Evolutionary conservation across 495 filamentous ascomycete species (phyloP).

Genomic region (Penicillium dipodomyicola): DNA sequence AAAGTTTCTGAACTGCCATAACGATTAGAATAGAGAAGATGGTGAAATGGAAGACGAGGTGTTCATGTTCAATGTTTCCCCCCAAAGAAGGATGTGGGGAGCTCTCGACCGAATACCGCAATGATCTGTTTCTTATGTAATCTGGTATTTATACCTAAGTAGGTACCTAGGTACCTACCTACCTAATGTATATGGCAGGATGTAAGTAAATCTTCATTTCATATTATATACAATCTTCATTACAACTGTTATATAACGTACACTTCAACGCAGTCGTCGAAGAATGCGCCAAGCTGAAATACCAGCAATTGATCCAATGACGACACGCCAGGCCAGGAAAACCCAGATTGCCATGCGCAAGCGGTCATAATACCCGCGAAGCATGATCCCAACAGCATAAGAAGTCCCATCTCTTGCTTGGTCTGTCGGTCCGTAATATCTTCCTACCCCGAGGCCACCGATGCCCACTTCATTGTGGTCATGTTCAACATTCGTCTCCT

Average conservation of each 20-base stretch:
- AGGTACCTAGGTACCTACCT: too few species aligned
- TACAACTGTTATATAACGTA: conserved; percentile 9
- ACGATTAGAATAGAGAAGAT: background rate
- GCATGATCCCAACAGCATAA: conserved; percentile 58
- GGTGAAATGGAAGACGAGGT: background rate
- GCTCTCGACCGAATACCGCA: conserved; percentile 8
- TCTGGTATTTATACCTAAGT: too few species aligned
- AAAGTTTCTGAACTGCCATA: conserved; percentile 65
- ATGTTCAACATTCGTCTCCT: conserved; percentile 19
- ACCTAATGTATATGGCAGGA: background rate
- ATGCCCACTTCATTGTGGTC: conserved; percentile 46
- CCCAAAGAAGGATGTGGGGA: background rate
- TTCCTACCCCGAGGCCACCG: conserved; percentile 46
- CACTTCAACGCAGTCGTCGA: conserved; percentile 22
- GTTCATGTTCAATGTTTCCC: conserved; percentile 4
- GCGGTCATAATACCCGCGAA: conserved; percentile 69
- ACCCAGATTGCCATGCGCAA: conserved; percentile 59
- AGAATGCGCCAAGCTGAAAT: conserved; percentile 34
- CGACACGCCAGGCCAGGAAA: conserved; percentile 40
- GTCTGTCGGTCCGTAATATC: conserved; percentile 40
- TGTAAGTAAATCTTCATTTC: background rate
- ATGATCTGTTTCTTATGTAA: conserved; percentile 2
- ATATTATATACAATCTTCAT: background rate
- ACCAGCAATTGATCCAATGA: conserved; percentile 33
- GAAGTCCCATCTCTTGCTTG: conserved; percentile 27